Evolutionary conservation across 192 early-diverging fungal genomes (phyloP).

Genomic region (Entophlyctis luteolus): DNA sequence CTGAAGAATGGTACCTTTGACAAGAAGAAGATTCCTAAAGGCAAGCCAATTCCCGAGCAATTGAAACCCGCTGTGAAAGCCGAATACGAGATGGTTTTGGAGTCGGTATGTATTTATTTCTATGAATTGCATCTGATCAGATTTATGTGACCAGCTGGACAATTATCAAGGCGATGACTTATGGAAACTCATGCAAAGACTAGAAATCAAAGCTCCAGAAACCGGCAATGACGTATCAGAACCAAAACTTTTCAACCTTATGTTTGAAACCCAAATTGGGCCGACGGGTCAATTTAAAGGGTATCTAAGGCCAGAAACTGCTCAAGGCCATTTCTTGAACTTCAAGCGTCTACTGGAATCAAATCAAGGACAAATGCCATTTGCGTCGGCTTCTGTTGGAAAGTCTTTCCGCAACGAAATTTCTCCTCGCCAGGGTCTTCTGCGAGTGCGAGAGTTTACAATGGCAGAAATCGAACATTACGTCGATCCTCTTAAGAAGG

Average conservation of each 20-base stretch:
- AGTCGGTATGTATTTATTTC: conserved; percentile 54
- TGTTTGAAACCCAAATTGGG: conserved; percentile 97
- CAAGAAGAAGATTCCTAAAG: conserved; percentile 65
- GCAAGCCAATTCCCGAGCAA: conserved; percentile 54
- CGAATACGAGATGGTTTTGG: conserved; percentile 83
- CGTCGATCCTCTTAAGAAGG: conserved; percentile 90
- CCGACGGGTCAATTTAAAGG: conserved; percentile 93
- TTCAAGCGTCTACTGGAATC: conserved; percentile 94
- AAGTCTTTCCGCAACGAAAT: conserved; percentile 99
- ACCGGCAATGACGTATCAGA: conserved; percentile 86
- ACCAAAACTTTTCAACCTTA: conserved; percentile 95
- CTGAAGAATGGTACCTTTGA: conserved; percentile 36
- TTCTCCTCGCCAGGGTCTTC: conserved; percentile 86
- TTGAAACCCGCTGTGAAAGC: conserved; percentile 58
- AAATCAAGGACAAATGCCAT: conserved; percentile 98
- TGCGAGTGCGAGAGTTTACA: conserved; percentile 80
- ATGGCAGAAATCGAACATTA: conserved; percentile 93
- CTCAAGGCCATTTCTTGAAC: conserved; percentile 99
- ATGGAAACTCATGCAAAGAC: conserved; percentile 74
- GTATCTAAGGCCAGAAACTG: conserved; percentile 96
- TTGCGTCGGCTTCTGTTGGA: conserved; percentile 96
- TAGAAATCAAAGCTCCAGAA: conserved; percentile 85
- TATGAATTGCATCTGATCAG: not conserved
- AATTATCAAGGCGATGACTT: conserved; percentile 89
- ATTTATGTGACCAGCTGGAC: conserved; percentile 67